These are phyloP conservation scores for Lepidium aucheri DNA, from an alignment of 345 rosid genomes.

Conservation along the genomic window DNA sequence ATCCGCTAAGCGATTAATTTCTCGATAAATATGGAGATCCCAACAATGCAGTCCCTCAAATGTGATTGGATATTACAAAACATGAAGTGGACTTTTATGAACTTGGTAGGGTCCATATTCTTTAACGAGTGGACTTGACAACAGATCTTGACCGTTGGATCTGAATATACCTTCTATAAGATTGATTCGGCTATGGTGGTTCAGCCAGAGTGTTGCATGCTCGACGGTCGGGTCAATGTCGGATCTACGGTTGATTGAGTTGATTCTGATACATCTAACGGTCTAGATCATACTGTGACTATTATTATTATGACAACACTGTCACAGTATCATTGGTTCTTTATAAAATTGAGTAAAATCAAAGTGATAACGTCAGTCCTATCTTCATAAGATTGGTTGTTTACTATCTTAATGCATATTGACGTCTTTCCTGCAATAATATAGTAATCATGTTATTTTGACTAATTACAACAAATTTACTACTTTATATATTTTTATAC, in stretches of 20 bases:
- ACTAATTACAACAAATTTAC: not conserved
- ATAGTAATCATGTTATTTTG: not conserved
- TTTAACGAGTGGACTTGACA: slow-evolving; percentile 9
- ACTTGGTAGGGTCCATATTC: slow-evolving; percentile 2
- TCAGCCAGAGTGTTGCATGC: slow-evolving; percentile 41
- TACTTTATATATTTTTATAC: not conserved
- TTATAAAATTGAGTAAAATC: not conserved
- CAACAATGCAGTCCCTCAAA: too few species aligned
- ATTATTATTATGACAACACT: not conserved
- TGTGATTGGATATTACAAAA: slow-evolving; percentile 7
- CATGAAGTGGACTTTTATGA: slow-evolving; percentile 22
- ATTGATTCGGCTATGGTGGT: not conserved
- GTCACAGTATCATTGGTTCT: not conserved
- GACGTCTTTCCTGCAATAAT: not conserved
- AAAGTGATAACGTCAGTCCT: slow-evolving; percentile 15
- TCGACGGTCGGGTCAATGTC: slow-evolving; percentile 47
- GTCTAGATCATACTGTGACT: slow-evolving; percentile 10
- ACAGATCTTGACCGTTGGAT: slow-evolving; percentile 40
- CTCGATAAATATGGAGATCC: too few species aligned
- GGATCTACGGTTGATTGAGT: slow-evolving; percentile 28
- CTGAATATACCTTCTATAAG: not conserved
- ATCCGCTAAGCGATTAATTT: too few species aligned
- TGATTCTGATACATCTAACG: not conserved
- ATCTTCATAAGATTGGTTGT: not conserved
- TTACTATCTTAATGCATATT: slow-evolving; percentile 6